Conservation (phyloP, 495 filamentous ascomycete species). For the Bacidia gigantensis region DNA sequence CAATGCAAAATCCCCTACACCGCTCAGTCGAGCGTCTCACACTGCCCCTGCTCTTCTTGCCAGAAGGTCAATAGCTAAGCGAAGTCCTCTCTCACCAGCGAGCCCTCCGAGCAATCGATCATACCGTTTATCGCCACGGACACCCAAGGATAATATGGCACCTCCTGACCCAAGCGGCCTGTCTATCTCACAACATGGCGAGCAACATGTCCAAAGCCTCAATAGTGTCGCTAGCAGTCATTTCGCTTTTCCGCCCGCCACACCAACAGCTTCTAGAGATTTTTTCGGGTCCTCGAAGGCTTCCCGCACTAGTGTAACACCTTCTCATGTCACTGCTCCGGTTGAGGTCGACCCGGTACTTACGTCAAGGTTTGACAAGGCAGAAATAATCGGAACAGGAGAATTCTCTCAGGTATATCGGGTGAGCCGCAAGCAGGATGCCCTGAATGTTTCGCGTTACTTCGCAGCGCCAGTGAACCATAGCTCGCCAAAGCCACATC, state of each 20-base stretch:
- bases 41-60: conserved; percentile 20
- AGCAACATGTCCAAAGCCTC: conserved; percentile 28
- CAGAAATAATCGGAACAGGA: conserved; percentile 66
- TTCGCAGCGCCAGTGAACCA: conserved; percentile 29
- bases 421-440: conserved; percentile 42
- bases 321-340: conserved; percentile 39
- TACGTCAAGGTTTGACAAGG: conserved; percentile 56
- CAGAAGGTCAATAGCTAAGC: conserved; percentile 31
- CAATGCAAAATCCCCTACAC: conserved; percentile 22
- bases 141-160: conserved; percentile 58
- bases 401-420: conserved; percentile 90
- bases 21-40: conserved; percentile 23
- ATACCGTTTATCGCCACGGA: conserved; percentile 54
- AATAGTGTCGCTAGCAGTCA: conserved; percentile 29
- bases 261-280: conserved; percentile 61
- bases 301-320: conserved; percentile 35
- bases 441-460: conserved; percentile 29
- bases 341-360: conserved; percentile 59
- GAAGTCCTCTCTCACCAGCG: conserved; percentile 30
- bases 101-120: conserved; percentile 37
- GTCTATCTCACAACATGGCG: conserved; percentile 53
- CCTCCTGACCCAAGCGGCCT: conserved; percentile 72
- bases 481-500: conserved; percentile 28
- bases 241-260: conserved; percentile 52
- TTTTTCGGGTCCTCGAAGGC: conserved; percentile 36